Evolutionary conservation across 2,329 filamentous ascomycete species (phyloP).

Genomic region (Penicillium sp.): DNA sequence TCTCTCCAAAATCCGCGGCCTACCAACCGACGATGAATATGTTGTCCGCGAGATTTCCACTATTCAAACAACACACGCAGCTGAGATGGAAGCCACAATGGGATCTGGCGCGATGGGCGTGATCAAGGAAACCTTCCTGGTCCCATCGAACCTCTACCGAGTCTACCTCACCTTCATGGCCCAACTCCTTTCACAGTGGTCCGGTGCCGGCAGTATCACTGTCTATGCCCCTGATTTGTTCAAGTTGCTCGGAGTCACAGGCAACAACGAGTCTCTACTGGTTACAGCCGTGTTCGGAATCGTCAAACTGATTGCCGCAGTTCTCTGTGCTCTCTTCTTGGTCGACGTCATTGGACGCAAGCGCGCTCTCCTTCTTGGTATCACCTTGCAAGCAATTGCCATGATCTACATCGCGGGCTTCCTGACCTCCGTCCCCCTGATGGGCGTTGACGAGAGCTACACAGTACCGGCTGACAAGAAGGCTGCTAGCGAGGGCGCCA

Average conservation of each 20-base stretch:
- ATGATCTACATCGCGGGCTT: conserved; percentile 64
- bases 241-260: conserved; percentile 66
- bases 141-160: conserved; percentile 68
- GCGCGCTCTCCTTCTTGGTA: conserved; percentile 60
- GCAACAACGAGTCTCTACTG: conserved; percentile 66
- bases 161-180: conserved; percentile 66
- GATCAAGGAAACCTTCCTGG: conserved; percentile 65
- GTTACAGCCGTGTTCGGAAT: conserved; percentile 74
- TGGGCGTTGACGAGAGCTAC: conserved; percentile 50
- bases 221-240: conserved; percentile 75
- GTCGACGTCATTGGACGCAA: conserved; percentile 78
- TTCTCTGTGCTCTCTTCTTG: conserved; percentile 72
- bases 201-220: conserved; percentile 70
- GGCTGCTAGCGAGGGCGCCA: conserved; percentile 60
- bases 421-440: conserved; percentile 60
- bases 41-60: conserved; percentile 60
- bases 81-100: conserved; percentile 69
- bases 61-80: conserved; percentile 65
- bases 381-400: conserved; percentile 58
- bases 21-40: conserved; percentile 60
- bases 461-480: conserved; percentile 50
- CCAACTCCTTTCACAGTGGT: conserved; percentile 73
- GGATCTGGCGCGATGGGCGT: conserved; percentile 64
- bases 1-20: conserved; percentile 57
- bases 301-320: conserved; percentile 65